Conservation (phyloP, 768 basidiomycete species). For the Auriscalpium microsporum region DNA sequence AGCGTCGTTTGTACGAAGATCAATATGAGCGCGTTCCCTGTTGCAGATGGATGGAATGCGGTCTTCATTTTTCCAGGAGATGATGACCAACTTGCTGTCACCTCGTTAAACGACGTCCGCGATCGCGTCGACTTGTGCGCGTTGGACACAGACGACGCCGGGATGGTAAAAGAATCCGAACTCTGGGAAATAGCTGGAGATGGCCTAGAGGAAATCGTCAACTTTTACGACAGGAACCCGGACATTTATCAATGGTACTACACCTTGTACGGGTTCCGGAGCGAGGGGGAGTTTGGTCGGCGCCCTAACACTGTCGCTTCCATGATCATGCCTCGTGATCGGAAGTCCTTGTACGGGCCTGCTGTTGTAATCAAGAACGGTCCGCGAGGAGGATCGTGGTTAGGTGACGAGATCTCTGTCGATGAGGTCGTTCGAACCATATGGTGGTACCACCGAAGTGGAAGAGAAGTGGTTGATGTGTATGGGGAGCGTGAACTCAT, state of each 20-base stretch:
- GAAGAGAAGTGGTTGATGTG: too few relatives aligned
- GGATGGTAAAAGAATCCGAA: not conserved
- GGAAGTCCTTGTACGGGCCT: too few relatives aligned
- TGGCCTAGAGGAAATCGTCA: not conserved
- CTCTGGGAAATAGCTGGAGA: not conserved
- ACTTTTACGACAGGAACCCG: not conserved
- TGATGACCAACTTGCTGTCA: not conserved
- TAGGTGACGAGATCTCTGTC: too few relatives aligned
- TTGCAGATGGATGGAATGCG: not conserved
- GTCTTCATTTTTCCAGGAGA: not conserved
- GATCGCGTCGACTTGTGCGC: not conserved
- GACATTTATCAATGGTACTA: not conserved
- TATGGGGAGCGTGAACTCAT: too few relatives aligned
- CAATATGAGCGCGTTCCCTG: not conserved
- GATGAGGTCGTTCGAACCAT: too few relatives aligned
- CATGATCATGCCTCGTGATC: too few relatives aligned
- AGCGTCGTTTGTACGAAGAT: not conserved
- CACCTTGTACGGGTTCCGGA: too few relatives aligned
- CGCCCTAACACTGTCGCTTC: too few relatives aligned
- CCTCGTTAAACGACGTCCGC: not conserved
- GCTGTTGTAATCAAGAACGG: too few relatives aligned
- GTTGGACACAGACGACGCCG: not conserved
- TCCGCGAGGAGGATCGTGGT: too few relatives aligned
- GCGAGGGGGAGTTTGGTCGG: too few relatives aligned
- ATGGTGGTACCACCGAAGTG: too few relatives aligned